Base-by-base conservation (phyloP, 2,329 filamentous ascomycete genomes). In the Orbilia brochopaga region DNA sequence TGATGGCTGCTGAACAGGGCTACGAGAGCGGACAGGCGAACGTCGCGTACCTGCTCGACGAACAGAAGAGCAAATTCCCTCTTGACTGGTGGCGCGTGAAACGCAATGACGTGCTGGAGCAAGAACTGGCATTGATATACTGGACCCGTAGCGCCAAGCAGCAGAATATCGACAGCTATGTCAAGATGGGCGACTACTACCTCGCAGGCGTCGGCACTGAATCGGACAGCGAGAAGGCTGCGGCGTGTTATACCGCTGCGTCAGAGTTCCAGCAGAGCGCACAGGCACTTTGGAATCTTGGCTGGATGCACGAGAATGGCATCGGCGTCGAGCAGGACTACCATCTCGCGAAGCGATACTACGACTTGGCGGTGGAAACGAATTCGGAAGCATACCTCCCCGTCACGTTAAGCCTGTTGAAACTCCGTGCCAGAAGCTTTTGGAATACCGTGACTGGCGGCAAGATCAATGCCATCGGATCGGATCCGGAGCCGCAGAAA, bases 291-390 rank as follows among this genome's bases (percentile, higher is more conserved):
- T 99, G 92, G 86, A 97, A 99, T 77, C 83, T 99, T 13, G 95
- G 94, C 3, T 99, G 94, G 94, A 97, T 99, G 93, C 92, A 99
- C 78, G 94, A 99, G 80, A 97, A 97, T 77, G 94, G 94, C 6
- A 84, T 97, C 55, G 91, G 92, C 1, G 85, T 97, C 19, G 89
- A 90, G 61, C 94, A 99, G 78, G 94, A 99, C 78, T 99, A 95
- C 79, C 94, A 99, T 78, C 87, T 99, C 64, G 94, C 95, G 1
- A 99, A 99, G 81, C 85, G 94, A 60, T 96, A 92, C 80, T 99
- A 99, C 78, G 94, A 99, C 77, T 85, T 94, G 72, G 93, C 94
- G 0, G 82, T 97, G 30, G 91, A 92, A 77, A 92, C 93, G 0
- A 99, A 96, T 76, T 85, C 88, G 54, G 95, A 99, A 80, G 92